A percentile compares a stretch with the other conserved stretches of the same genome.
Evolutionary conservation across 768 basidiomycete genomes (phyloP).

Genomic region (Multifurca ochricompacta): DNA sequence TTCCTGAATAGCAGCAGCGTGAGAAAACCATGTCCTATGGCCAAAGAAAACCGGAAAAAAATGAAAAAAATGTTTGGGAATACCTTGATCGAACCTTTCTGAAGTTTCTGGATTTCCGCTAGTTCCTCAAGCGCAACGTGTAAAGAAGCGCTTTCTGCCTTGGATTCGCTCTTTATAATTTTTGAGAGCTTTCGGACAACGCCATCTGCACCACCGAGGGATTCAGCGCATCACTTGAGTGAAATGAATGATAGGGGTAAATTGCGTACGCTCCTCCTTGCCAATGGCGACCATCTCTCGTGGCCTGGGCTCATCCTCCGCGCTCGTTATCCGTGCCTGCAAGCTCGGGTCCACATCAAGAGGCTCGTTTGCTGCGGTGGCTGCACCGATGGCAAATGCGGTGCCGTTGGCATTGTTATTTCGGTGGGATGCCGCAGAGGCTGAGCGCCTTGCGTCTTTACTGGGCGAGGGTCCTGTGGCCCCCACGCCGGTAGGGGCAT

Average conservation of each 20-base stretch:
- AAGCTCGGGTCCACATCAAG: constrained; percentile 33
- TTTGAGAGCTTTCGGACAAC: constrained; percentile 57
- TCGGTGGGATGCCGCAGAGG: background rate
- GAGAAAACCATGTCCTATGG: background rate
- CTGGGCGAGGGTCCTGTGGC: background rate
- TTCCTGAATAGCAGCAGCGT: constrained; percentile 28
- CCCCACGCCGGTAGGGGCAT: background rate
- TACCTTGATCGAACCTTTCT: constrained; percentile 57
- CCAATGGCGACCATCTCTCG: constrained; percentile 45
- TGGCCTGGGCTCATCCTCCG: constrained; percentile 40
- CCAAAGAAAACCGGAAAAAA: background rate
- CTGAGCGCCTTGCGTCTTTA: background rate
- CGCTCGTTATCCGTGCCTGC: constrained; percentile 36
- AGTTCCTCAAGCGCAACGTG: constrained; percentile 56
- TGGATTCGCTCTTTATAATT: constrained; percentile 62
- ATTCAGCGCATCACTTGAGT: background rate
- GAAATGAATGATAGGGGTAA: no score
- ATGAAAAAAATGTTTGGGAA: constrained; percentile 5
- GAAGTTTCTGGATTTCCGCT: constrained; percentile 58
- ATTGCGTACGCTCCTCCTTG: constrained; percentile 44
- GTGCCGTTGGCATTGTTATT: constrained; percentile 19
- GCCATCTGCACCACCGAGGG: constrained; percentile 33
- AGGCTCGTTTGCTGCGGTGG: constrained; percentile 39
- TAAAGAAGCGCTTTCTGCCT: constrained; percentile 57
- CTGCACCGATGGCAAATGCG: constrained; percentile 48